Base-by-base conservation (phyloP, 1,284 basidiomycete genomes). In the Wallemia ichthyophaga region DNA sequence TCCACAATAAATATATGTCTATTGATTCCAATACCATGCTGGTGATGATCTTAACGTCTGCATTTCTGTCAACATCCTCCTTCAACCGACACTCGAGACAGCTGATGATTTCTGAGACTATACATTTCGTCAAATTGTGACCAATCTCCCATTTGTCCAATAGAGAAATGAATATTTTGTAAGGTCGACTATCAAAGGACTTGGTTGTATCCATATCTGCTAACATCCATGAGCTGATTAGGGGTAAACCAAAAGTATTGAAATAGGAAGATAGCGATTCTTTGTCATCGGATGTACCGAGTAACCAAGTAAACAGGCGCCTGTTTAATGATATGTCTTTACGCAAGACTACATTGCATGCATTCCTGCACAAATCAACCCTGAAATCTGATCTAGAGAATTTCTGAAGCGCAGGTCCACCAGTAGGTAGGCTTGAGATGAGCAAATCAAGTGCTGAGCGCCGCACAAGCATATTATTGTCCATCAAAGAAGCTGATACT, bases 111-210 rank as follows among this genome's bases (percentile, higher is more conserved):
- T 94, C 85, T 60, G 86, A 78, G 2, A 85, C 78, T 31, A 95
- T 71, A 1, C 73, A 74, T 56, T 85, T 79, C 0, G 88, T 91
- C 25, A 98, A 70, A 0, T 78, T 75, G 21, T 78, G 78, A 0
- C 92, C 92, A 58, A 98, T 82, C 69, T 95, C 89, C 84, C 87
- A 95, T 69, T 94, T 94, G 70, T 99, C 94, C 62, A 96, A 73
- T 19, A 98, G 70, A 0, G 89, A 91, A 26, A 96, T 80, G 68
- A 95, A 92, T 56, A 96, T 84, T 69, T 91, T 91, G 75, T 88
- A 96, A 0, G 94, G 87, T 19, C 83, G 78, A 0, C 82, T 79
- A 62, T 83, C 82, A 0, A 80, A 74, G 61, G 81, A 79, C 61
- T 87, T 81, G 56, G 75, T 72, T 0, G 78, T 78, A 15, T 21